Conservation (phyloP, 306 rosid genomes). For the Prunus davidiana region DNA sequence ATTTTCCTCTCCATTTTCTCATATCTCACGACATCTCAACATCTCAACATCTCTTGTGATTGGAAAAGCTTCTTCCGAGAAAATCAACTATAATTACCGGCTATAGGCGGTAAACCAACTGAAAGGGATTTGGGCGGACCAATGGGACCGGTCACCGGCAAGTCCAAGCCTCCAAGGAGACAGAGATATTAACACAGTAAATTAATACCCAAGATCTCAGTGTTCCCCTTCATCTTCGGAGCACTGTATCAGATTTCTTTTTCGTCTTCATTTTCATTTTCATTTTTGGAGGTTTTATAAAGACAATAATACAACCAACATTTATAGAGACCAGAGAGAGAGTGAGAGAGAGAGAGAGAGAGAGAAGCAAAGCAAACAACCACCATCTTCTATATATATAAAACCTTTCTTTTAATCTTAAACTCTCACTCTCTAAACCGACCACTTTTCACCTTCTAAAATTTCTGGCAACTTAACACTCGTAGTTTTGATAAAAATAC, state of each 20-base stretch:
- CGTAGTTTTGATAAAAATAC: conserved; percentile 7
- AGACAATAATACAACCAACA: conserved; percentile 3
- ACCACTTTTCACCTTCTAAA: conserved; percentile 20
- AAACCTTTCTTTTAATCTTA: conserved; percentile 7
- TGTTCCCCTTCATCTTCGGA: conserved; percentile 27
- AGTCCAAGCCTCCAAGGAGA: conserved; percentile 5
- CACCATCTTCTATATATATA: conserved; percentile 7
- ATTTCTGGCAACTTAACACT: conserved; percentile 6
- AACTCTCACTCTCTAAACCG: conserved; percentile 24
- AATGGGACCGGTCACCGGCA: conserved; percentile 7
- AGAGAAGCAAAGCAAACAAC: background rate
- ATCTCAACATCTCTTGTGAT: conserved; percentile 6
- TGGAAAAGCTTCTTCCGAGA: background rate
- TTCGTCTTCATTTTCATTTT: background rate
- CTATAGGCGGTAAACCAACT: conserved; percentile 12
- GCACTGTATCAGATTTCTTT: background rate
- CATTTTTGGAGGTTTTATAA: background rate
- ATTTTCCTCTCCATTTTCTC: background rate
- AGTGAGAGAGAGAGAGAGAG: background rate
- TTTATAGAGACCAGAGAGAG: background rate
- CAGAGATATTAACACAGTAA: conserved; percentile 25
- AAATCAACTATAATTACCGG: conserved; percentile 15
- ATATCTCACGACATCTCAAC: background rate
- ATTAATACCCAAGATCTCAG: conserved; percentile 23
- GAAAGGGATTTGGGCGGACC: background rate